phyloP scores from a whole-genome alignment of 345 rosid genomes.

The Arabis alpina region DNA sequence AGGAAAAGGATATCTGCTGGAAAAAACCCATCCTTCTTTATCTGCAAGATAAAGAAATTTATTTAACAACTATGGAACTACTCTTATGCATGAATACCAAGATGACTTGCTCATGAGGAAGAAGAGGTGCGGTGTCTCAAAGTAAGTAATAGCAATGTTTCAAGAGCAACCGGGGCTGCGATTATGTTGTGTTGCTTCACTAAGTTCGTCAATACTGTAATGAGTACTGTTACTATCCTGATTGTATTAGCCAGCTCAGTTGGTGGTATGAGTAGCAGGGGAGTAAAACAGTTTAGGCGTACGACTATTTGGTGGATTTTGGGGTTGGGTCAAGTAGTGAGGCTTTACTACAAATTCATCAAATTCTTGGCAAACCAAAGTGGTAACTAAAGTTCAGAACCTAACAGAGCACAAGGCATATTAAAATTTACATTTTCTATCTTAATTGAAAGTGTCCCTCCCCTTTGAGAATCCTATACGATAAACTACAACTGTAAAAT shows the following conservation, averaged over 20 bases:
- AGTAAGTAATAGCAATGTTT: not conserved
- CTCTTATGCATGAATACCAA: not conserved
- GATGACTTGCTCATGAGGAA: not conserved
- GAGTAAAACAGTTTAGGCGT: not conserved
- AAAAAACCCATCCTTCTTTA: slow-evolving; percentile 89
- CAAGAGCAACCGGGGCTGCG: slow-evolving; percentile 1
- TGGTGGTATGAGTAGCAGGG: not conserved
- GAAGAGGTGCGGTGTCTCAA: slow-evolving; percentile 11
- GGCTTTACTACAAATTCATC: not conserved
- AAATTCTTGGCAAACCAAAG: not conserved
- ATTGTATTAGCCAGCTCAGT: slow-evolving; percentile 7
- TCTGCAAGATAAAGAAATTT: slow-evolving; percentile 53
- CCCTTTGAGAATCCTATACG: not conserved
- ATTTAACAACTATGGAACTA: not conserved
- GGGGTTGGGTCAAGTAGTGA: not conserved
- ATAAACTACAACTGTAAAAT: not conserved
- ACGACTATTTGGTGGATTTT: not conserved
- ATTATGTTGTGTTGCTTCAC: slow-evolving; percentile 1
- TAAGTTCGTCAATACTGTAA: not conserved
- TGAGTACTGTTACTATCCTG: not conserved
- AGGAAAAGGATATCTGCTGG: slow-evolving; percentile 95
- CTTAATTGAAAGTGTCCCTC: not conserved
- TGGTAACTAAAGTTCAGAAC: slow-evolving; percentile 2
- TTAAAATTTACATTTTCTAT: not conserved
- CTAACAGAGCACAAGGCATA: not conserved